Conservation (phyloP, 2,329 filamentous ascomycete species). For the Alternaria consortialis region DNA sequence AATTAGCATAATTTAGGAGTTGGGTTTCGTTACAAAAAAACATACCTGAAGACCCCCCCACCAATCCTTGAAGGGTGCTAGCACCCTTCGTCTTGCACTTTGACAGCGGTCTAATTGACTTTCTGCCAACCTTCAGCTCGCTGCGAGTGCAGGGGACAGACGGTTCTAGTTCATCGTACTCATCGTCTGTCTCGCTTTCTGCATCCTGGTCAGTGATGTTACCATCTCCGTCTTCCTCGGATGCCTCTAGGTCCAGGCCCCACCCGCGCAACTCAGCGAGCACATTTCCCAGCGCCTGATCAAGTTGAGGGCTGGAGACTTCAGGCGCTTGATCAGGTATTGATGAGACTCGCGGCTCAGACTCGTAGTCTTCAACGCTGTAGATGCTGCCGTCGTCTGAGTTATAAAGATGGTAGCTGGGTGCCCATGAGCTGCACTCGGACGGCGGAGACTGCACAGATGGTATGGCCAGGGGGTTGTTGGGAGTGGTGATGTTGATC, state of each 20-base stretch:
- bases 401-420: not conserved
- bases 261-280: slow-evolving; percentile 7
- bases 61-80: not conserved
- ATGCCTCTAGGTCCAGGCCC: not conserved
- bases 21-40: not conserved
- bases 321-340: not conserved
- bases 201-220: slow-evolving; percentile 1
- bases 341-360: not conserved
- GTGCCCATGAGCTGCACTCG: slow-evolving; percentile 1
- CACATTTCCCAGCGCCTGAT: not conserved
- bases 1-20: not conserved
- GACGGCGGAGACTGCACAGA: not conserved
- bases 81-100: slow-evolving; percentile 5
- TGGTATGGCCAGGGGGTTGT: not conserved
- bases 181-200: slow-evolving; percentile 7
- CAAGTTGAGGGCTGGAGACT: slow-evolving; percentile 6
- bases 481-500: not conserved
- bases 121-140: not conserved
- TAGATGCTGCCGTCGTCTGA: not conserved
- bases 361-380: slow-evolving; percentile 1
- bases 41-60: not conserved
- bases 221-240: not conserved
- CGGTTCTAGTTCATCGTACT: not conserved
- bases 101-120: not conserved
- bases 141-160: not conserved